A percentile compares a stretch with the other conserved stretches of the same genome.
phyloP scores from a whole-genome alignment of 495 filamentous ascomycete species.

The Neurospora intermedia region DNA sequence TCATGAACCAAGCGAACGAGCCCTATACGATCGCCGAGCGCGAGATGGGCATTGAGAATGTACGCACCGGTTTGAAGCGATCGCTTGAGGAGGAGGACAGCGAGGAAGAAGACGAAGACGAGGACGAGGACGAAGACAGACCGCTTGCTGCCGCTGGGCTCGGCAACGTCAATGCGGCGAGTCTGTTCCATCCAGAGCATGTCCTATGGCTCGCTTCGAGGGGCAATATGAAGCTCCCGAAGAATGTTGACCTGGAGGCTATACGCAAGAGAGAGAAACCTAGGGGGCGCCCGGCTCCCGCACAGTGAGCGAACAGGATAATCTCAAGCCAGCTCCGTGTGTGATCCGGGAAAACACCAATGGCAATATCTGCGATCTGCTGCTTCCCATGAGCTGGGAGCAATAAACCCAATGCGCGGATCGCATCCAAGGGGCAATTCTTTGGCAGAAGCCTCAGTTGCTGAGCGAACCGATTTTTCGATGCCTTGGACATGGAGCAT shows the following conservation, averaged over 20 bases:
- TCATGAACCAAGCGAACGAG: slow-evolving; percentile 38
- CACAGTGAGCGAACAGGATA: not conserved
- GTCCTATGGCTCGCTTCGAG: slow-evolving; percentile 22
- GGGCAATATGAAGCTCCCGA: slow-evolving; percentile 24
- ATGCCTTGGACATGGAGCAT: not conserved
- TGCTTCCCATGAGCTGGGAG: not conserved
- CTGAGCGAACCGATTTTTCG: not conserved
- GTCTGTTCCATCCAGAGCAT: slow-evolving; percentile 16
- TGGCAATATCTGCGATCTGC: not conserved
- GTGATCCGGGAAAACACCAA: not conserved
- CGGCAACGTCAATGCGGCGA: not conserved
- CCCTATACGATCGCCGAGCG: slow-evolving; percentile 59
- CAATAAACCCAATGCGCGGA: not conserved
- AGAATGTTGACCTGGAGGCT: slow-evolving; percentile 15
- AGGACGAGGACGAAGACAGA: slow-evolving; percentile 39
- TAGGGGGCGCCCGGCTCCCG: not conserved
- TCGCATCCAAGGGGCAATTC: not conserved
- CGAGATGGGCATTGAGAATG: slow-evolving; percentile 54
- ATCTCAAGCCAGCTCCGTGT: not conserved
- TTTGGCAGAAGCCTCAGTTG: not conserved
- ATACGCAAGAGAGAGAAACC: not conserved
- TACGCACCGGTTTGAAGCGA: slow-evolving; percentile 56
- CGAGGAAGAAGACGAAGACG: slow-evolving; percentile 44
- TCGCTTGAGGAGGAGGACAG: slow-evolving; percentile 45
- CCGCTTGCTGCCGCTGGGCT: not conserved